phyloP scores from a whole-genome alignment of 306 rosid species.

The Purshia tridentata region DNA sequence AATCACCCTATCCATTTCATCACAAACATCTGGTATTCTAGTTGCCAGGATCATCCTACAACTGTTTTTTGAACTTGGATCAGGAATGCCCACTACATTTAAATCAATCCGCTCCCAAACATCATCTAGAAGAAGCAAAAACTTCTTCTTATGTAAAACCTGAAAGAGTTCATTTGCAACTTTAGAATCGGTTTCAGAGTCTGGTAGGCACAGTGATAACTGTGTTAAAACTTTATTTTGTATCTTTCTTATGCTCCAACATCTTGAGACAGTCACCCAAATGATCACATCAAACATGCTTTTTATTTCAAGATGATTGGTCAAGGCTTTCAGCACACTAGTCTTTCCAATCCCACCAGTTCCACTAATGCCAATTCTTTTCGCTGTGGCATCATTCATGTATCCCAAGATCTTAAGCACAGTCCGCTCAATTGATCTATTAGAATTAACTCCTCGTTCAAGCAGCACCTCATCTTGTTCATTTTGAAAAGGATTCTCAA shows the following conservation, averaged over 20 bases:
- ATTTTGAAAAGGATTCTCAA: no score
- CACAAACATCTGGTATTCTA: neutral
- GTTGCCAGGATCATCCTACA: neutral
- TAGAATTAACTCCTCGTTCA: neutral
- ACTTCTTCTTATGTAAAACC: neutral
- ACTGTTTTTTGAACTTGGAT: neutral
- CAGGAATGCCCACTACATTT: neutral
- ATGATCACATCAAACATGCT: neutral
- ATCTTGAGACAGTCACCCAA: constrained; percentile 6
- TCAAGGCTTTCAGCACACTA: constrained; percentile 6
- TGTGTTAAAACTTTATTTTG: neutral
- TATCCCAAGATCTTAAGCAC: neutral
- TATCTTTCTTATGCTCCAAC: neutral
- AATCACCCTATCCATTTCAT: neutral
- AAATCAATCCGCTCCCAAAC: neutral
- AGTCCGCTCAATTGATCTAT: neutral
- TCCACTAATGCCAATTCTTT: neutral
- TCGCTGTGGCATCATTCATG: neutral
- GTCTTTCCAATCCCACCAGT: neutral
- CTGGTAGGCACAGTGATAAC: neutral
- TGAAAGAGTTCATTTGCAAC: neutral
- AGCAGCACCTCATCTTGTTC: no score
- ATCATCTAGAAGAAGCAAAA: constrained; percentile 2
- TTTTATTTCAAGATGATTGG: neutral
- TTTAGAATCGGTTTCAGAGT: neutral